Base-by-base conservation (phyloP, 2,329 filamentous ascomycete species). In the Diaporthe amygdali region DNA sequence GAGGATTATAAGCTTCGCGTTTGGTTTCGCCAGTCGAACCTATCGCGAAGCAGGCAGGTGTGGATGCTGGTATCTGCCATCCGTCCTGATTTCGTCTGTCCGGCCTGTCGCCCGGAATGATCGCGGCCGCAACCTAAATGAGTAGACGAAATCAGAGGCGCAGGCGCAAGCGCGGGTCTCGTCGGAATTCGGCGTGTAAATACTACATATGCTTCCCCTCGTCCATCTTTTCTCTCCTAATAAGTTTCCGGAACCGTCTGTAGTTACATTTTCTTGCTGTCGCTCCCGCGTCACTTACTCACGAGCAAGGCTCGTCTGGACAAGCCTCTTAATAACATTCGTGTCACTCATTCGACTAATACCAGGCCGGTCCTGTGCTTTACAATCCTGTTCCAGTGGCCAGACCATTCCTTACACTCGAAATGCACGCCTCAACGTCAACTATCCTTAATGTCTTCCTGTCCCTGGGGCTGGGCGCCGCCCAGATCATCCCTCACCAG, bases 231-330 rank as follows among this genome's bases (percentile, higher is more conserved):
- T 32, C 7, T 25, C n/a, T 37, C 30, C 25, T 12, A 20, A 64
- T 49, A 49, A 47, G 14, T 49, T 64, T 37, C 44, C 15, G n/a
- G 30, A 14, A 30, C 44, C 44, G 22, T 49, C 30, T 49, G n/a
- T 47, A 64, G 41, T 49, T 64, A 49, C 44, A 49, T 15, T 20
- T 64, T 64, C 44, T 64, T 64, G 59, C 44, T 49, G 41, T 56
- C 37, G 51, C 51, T 68, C 51, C 54, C 52, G 41, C 37, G 41
- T 51, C 66, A 59, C 17, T 59, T 61, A 41, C 17, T 49, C 8
- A 27, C 51, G 51, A 70, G 51, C 49, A 54, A 71, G 69, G 69
- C 69, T 71, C 46, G 61, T 56, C 34, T 52, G 61, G 52, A 67
- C 51, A 51, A 46, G 27, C 34, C 17, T 46, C 47, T 55, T 32